Evolutionary conservation across 2,329 filamentous ascomycete species (phyloP).

Genomic region (Neofusicoccum sp.): DNA sequence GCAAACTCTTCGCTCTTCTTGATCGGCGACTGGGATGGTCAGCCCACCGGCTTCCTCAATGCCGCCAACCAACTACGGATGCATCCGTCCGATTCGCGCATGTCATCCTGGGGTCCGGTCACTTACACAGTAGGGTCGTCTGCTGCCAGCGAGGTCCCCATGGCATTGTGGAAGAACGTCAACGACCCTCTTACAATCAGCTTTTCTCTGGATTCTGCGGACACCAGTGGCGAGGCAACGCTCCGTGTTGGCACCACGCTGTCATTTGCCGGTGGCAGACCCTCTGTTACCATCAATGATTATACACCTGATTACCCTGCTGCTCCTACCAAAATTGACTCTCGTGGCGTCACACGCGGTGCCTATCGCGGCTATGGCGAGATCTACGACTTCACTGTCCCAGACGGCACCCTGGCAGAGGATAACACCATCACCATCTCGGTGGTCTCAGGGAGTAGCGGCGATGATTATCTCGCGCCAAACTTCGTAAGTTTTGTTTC

Average conservation of each 20-base stretch:
- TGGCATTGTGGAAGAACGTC: slow-evolving; percentile 65
- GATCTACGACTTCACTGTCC: slow-evolving; percentile 64
- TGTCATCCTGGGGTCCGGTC: slow-evolving; percentile 61
- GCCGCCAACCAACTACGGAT: slow-evolving; percentile 68
- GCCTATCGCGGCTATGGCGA: slow-evolving; percentile 67
- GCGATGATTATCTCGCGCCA: slow-evolving; percentile 58
- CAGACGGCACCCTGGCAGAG: slow-evolving; percentile 61
- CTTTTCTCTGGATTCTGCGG: slow-evolving; percentile 56
- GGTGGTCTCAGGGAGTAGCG: slow-evolving; percentile 61
- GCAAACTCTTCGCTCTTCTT: slow-evolving; percentile 61
- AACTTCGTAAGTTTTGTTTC: slow-evolving; percentile 47
- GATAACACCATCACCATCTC: slow-evolving; percentile 64
- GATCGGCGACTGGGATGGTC: slow-evolving; percentile 68
- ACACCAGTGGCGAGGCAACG: slow-evolving; percentile 53
- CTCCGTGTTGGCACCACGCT: slow-evolving; percentile 68
- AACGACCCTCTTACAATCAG: slow-evolving; percentile 64
- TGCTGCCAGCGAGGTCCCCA: slow-evolving; percentile 59
- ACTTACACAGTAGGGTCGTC: slow-evolving; percentile 65
- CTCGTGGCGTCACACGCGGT: slow-evolving; percentile 65
- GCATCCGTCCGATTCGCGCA: slow-evolving; percentile 68
- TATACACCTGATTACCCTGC: slow-evolving; percentile 53
- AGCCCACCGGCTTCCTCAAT: slow-evolving; percentile 63
- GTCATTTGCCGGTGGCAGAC: slow-evolving; percentile 62
- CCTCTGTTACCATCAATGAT: slow-evolving; percentile 59
- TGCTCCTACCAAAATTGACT: slow-evolving; percentile 65